These are phyloP conservation scores for Acanthamoeba sp. DNA, from an alignment of 208 protist genomes.

Conservation along the genomic window DNA sequence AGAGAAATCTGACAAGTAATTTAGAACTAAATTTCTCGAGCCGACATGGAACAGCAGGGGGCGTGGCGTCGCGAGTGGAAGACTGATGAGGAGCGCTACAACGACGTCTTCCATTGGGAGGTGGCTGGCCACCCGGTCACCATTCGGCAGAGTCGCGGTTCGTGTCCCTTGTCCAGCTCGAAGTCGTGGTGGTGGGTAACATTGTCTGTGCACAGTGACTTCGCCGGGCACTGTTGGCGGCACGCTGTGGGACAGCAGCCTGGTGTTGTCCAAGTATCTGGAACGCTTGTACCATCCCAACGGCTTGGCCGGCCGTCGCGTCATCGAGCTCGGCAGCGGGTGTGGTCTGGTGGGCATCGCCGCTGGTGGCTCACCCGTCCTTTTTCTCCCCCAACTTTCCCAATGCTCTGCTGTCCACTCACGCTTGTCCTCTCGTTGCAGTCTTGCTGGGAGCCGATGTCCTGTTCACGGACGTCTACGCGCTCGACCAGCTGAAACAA, in stretches of 20 bases:
- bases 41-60: not conserved
- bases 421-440: not conserved
- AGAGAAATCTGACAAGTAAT: not conserved
- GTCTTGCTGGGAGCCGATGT: not conserved
- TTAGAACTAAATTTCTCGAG: not conserved
- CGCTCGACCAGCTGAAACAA: not conserved
- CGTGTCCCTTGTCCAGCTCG: not conserved
- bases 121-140: not conserved
- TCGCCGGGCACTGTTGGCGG: not conserved
- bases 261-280: conserved; percentile 8
- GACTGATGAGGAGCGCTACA: not conserved
- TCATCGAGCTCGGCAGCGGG: conserved; percentile 14
- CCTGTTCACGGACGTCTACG: conserved; percentile 2
- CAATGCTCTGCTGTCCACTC: not conserved
- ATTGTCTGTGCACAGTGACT: not conserved
- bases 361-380: not conserved
- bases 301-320: not conserved
- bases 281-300: not conserved
- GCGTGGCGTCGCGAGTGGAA: conserved; percentile 16
- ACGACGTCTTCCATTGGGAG: not conserved
- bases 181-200: not conserved
- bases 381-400: too few relatives aligned
- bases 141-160: not conserved
- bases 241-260: conserved; percentile 10
- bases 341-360: conserved; percentile 15